Base-by-base conservation (phyloP, 2,329 filamentous ascomycete species). In the Esteya vermicola region DNA sequence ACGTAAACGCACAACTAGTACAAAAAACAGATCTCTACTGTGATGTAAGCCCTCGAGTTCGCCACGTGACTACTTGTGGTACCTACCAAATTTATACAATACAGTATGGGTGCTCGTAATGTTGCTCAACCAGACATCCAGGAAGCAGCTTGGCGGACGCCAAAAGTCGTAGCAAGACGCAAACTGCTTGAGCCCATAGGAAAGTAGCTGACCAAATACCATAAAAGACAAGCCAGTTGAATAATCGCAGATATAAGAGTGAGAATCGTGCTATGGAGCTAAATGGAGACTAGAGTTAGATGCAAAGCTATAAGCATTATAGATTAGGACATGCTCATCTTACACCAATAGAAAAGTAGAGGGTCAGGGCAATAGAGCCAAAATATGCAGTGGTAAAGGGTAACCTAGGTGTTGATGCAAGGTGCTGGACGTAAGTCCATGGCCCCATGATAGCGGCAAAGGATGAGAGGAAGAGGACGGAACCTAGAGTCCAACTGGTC, bases 141-240 rank as follows among this genome's bases (percentile, higher is more conserved):
- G 39, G 86, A 75, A 6, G 85, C 74, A 28, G 93, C 83, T 54
- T 88, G 75, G 54, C 79, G 80, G 18, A 81, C 84, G 19, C 89
- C 91, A 55, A 94, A 91, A 4, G 77, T 78, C 33, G 86, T 85
- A 43, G 86, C 86, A 49, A 94, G 75, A 44, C 89, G 80, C 48
- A 98, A 64, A 32, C 91, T 85, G 41, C 80, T 83, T 42, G 83
- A 84, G 31, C 91, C 91, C 88, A 96, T 94, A 21, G 91, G 91
- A 54, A 96, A 96, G 60, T 98, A 98, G 62, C 85, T 93, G 59
- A 96, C 78, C 35, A 95, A 70, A 62, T 96, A 96, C 89, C 89
- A 96, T 35, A 85, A 48, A 47, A 96, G 67, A 47, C 81, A 83
- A 39, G 79, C 78, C 40, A 96, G 68, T 58, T 98, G 91, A 50